Evolutionary conservation across 495 filamentous ascomycete genomes (phyloP), one percentile per base, ranked within the genome.

Genomic region (Penicillium turbatum): DNA sequence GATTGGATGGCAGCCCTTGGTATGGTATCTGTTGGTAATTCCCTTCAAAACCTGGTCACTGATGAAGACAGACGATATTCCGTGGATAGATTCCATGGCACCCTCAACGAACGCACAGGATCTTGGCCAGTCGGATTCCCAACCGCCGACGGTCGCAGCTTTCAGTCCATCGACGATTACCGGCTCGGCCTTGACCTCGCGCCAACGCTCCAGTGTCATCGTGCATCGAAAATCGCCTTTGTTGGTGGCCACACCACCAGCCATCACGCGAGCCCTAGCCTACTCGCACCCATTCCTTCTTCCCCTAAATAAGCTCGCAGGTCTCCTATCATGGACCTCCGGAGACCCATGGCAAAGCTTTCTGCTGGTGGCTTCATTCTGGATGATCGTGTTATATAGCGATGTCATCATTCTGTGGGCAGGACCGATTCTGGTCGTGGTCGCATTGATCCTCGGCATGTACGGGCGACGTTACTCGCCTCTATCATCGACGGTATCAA

Each of bases 291-390:
- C 92, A 1, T 97, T 96, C 64, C 74, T 99, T 13, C 72, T 92
- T 27, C 89, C 90, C 16, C 75, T 95, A 36, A 97, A 96, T 61
- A 87, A 84, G 57, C 58, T 93, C 10, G 84, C 81, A 13, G 92
- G 92, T 0, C 74, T 99, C 44, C 58, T 97, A 36, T 95, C 88
- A 71, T 99, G 93, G 93, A 93, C 89, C 15, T 91, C 86, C 9
- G 86, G 80, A 27, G 93, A 99, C 60, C 85, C 91, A 2, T 97
- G 92, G 92, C 90, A 97, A 73, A 95, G 90, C 75, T 99, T 99
- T 70, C 74, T 99, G 42, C 66, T 97, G 27, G 76, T 99, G 11
- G 82, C 84, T 2, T 75, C 65, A 5, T 99, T 96, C 63, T 99
- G 93, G 93, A 85, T 82, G 0, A 67, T 86, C 7, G 85, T 88